Evolutionary conservation across 2,329 filamentous ascomycete genomes (phyloP).

Genomic region (Drechslerella dactyloides): DNA sequence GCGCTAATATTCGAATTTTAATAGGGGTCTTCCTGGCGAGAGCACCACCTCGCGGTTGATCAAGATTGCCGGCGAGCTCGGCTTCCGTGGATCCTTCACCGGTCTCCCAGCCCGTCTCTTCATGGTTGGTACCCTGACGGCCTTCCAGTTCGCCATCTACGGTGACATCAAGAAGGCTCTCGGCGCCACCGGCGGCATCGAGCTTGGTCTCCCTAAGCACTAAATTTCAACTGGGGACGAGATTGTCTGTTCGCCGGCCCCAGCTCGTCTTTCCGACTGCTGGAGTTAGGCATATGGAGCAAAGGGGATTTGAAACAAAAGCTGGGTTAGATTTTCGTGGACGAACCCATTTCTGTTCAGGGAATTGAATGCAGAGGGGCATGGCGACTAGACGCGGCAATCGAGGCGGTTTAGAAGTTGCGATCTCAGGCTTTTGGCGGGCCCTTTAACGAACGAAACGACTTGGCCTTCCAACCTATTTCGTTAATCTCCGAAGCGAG

Average conservation of each 20-base stretch:
- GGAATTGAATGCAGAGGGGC: too few species aligned
- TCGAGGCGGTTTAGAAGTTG: too few species aligned
- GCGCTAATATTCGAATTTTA: conserved; percentile 38
- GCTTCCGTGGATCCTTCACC: conserved; percentile 75
- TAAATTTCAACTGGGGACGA: conserved; percentile 13
- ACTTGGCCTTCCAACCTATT: too few species aligned
- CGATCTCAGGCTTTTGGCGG: too few species aligned
- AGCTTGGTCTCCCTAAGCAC: conserved; percentile 63
- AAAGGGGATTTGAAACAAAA: neutral
- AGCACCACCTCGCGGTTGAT: conserved; percentile 78
- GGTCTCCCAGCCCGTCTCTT: conserved; percentile 82
- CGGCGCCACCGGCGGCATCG: conserved; percentile 76
- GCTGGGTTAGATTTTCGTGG: too few species aligned
- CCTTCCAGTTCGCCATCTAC: conserved; percentile 88
- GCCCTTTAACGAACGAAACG: too few species aligned
- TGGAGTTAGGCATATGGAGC: neutral
- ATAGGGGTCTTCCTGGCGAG: conserved; percentile 75
- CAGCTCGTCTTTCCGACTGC: too few species aligned
- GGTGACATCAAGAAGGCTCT: conserved; percentile 74
- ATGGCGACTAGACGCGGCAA: too few species aligned
- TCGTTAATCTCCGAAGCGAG: too few species aligned
- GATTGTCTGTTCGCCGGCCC: neutral
- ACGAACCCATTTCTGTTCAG: too few species aligned
- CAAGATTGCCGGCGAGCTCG: conserved; percentile 88
- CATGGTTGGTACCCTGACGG: conserved; percentile 77